phyloP scores from a whole-genome alignment of 371 early-diverging fungal genomes.

The Apophysomyces variabilis region DNA sequence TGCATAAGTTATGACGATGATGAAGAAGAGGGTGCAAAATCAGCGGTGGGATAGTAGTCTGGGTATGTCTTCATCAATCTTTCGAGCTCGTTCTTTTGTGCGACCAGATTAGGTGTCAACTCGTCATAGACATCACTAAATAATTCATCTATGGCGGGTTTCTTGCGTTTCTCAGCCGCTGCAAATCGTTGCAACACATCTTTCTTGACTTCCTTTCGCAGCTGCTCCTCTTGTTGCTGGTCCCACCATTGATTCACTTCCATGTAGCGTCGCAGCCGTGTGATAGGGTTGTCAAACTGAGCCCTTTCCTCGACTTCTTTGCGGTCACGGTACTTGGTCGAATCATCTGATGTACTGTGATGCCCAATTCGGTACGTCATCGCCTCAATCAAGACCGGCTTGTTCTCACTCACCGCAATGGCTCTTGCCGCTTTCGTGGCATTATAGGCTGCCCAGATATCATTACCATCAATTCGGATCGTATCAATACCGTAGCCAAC shows the following conservation, averaged over 20 bases:
- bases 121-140: conserved; percentile 96
- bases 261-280: conserved; percentile 89
- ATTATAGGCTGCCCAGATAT: conserved; percentile 95
- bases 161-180: conserved; percentile 86
- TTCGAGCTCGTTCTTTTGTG: conserved; percentile 81
- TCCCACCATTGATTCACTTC: conserved; percentile 88
- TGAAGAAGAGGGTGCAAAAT: conserved; percentile 30
- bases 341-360: conserved; percentile 98
- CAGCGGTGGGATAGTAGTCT: conserved; percentile 77
- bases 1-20: background rate
- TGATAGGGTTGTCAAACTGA: conserved; percentile 85
- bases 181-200: conserved; percentile 80
- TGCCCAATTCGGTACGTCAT: conserved; percentile 97
- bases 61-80: conserved; percentile 86
- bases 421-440: conserved; percentile 86
- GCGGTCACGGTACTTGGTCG: conserved; percentile 83
- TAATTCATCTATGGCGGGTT: conserved; percentile 82
- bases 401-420: conserved; percentile 77
- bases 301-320: conserved; percentile 89
- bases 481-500: conserved; percentile 98
- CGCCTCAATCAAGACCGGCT: conserved; percentile 95
- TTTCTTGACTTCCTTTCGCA: conserved; percentile 63
- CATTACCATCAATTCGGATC: conserved; percentile 97
- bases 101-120: conserved; percentile 72
- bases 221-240: conserved; percentile 72